These are phyloP conservation scores for Yarrowia keelungensis DNA, from an alignment of 805 yeast genomes.

Conservation along the genomic window DNA sequence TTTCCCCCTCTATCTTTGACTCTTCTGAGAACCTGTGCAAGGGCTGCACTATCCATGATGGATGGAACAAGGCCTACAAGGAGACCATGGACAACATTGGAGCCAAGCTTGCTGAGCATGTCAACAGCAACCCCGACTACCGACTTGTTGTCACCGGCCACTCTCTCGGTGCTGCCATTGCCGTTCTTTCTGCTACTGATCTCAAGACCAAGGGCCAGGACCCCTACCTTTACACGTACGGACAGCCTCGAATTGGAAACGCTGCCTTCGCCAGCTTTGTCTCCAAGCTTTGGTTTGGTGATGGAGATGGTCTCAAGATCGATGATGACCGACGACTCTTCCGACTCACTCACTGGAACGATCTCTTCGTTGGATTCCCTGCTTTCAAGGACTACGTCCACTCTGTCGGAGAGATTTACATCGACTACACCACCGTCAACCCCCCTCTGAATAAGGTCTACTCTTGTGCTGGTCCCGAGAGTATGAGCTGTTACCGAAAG, in stretches of 20 bases:
- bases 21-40: not conserved
- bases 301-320: not conserved
- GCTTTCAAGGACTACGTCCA: constrained; percentile 17
- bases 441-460: constrained; percentile 8
- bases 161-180: constrained; percentile 77
- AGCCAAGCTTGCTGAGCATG: not conserved
- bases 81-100: constrained; percentile 21
- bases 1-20: not conserved
- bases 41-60: constrained; percentile 21
- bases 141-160: constrained; percentile 67
- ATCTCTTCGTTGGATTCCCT: constrained; percentile 16
- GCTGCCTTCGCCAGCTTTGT: constrained; percentile 8
- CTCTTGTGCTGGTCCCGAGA: constrained; percentile 28
- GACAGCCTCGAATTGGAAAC: constrained; percentile 70
- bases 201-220: constrained; percentile 58
- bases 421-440: constrained; percentile 4
- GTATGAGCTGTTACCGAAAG: constrained; percentile 23
- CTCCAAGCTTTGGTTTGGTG: constrained; percentile 12
- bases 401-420: constrained; percentile 18
- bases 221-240: constrained; percentile 65
- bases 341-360: constrained; percentile 30
- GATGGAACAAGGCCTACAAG: constrained; percentile 7
- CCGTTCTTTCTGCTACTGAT: constrained; percentile 67
- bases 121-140: constrained; percentile 54
- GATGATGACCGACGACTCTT: not conserved